These are phyloP conservation scores for Tulasnella calospora DNA, from an alignment of 768 basidiomycete species.

Conservation along the genomic window DNA sequence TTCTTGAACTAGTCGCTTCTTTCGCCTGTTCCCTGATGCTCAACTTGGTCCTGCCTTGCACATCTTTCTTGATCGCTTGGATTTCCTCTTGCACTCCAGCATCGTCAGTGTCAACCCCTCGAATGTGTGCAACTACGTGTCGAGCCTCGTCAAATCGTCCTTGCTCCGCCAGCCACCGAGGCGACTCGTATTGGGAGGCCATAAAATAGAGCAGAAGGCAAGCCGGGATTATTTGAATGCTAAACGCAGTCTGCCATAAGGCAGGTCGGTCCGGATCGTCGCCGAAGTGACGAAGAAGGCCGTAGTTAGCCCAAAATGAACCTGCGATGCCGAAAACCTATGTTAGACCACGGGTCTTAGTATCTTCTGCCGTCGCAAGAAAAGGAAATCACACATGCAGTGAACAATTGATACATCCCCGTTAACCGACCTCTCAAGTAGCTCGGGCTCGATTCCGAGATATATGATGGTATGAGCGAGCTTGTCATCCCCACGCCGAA, in stretches of 20 bases:
- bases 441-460: slow-evolving; percentile 49
- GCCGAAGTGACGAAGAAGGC: slow-evolving; percentile 3
- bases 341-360: background rate
- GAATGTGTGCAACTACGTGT: slow-evolving; percentile 59
- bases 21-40: slow-evolving; percentile 35
- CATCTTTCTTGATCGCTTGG: slow-evolving; percentile 53
- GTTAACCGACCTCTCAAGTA: slow-evolving; percentile 50
- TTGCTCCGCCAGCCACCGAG: slow-evolving; percentile 68
- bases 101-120: slow-evolving; percentile 44
- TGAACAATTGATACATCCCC: slow-evolving; percentile 29
- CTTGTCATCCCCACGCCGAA: slow-evolving; percentile 29
- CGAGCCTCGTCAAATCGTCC: slow-evolving; percentile 54
- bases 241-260: slow-evolving; percentile 70
- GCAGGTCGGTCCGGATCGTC: background rate
- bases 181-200: slow-evolving; percentile 61
- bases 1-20: slow-evolving; percentile 58
- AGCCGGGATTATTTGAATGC: slow-evolving; percentile 70
- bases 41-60: slow-evolving; percentile 39
- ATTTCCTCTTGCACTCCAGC: slow-evolving; percentile 52
- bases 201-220: slow-evolving; percentile 50
- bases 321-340: slow-evolving; percentile 6
- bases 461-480: slow-evolving; percentile 45
- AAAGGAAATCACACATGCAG: slow-evolving; percentile 21
- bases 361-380: background rate
- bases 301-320: slow-evolving; percentile 15